phyloP scores from a whole-genome alignment of 129 eudicot species.

The sunflower (Helianthus annuus) region HanXRQr2.0-SUNRISE NC_035446.2:172684759-172685258 shows the following conservation, averaged over 20 bases:
- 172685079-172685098: background rate
- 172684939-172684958: background rate
- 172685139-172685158: background rate
- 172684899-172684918: background rate
- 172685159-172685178: background rate
- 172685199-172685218: background rate
- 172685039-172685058: background rate
- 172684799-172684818: slow-evolving; percentile 59
- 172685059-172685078: background rate
- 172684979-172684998: background rate
- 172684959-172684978: background rate
- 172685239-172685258: background rate
- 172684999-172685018: background rate
- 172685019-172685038: slow-evolving; percentile 9
- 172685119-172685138: background rate
- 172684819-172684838: slow-evolving; percentile 83
- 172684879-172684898: slow-evolving; percentile 35
- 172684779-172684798: slow-evolving; percentile 74
- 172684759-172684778: slow-evolving; percentile 82
- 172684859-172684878: slow-evolving; percentile 84
- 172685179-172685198: background rate
- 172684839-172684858: slow-evolving; percentile 81
- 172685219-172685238: background rate
- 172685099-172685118: background rate
- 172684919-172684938: background rate